phyloP scores from a whole-genome alignment of 75 land plant genomes.

The Adiantum capillusveneris region DNA sequence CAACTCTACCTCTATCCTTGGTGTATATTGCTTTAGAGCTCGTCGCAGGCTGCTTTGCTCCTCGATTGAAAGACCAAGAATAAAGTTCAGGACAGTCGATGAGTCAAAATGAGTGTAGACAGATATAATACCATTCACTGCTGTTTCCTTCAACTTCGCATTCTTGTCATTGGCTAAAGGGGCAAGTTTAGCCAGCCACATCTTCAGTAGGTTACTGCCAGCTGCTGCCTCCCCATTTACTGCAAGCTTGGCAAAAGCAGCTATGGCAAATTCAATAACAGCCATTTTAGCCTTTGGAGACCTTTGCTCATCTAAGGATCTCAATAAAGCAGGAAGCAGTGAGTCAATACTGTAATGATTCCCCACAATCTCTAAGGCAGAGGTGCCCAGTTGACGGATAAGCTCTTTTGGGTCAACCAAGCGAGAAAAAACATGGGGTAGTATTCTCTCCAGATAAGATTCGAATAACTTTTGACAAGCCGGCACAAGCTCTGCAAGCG shows the following conservation, averaged over 20 bases:
- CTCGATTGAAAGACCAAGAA: slow-evolving; percentile 83
- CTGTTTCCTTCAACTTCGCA: slow-evolving; percentile 87
- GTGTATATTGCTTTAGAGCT: slow-evolving; percentile 91
- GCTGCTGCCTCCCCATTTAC: slow-evolving; percentile 58
- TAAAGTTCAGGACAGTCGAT: slow-evolving; percentile 73
- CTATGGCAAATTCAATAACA: slow-evolving; percentile 91
- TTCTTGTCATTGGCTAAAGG: slow-evolving; percentile 89
- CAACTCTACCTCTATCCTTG: slow-evolving; percentile 96
- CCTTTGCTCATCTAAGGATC: slow-evolving; percentile 96
- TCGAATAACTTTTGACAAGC: slow-evolving; percentile 91
- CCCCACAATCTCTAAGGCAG: slow-evolving; percentile 81
- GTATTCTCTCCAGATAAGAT: slow-evolving; percentile 84
- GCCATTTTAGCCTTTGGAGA: slow-evolving; percentile 98
- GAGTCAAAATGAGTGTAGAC: slow-evolving; percentile 91
- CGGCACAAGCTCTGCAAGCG: slow-evolving; percentile 84
- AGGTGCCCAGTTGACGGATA: slow-evolving; percentile 76
- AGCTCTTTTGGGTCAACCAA: slow-evolving; percentile 90
- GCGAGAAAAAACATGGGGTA: slow-evolving; percentile 96
- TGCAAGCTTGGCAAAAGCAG: slow-evolving; percentile 78
- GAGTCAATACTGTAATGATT: slow-evolving; percentile 80
- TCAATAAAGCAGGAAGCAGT: slow-evolving; percentile 81
- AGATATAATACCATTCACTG: slow-evolving; percentile 89
- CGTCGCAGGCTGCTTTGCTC: slow-evolving; percentile 91
- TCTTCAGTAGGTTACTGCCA: slow-evolving; percentile 69
- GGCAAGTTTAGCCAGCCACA: slow-evolving; percentile 90